Evolutionary conservation across 2,329 filamentous ascomycete species (phyloP).

Genomic region (Botrytis porri): DNA sequence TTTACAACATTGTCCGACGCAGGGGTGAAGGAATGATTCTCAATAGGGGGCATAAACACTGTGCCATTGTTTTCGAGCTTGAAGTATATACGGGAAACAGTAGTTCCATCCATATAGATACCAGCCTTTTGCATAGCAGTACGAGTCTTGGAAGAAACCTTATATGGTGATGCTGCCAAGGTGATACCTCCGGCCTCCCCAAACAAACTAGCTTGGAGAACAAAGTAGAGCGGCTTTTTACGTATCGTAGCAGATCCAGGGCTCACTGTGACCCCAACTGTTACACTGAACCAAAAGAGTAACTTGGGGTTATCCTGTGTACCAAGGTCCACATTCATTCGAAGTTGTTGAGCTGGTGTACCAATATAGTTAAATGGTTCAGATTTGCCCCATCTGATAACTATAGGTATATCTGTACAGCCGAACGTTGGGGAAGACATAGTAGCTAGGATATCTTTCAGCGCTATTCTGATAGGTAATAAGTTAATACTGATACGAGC

Average conservation of each 20-base stretch:
- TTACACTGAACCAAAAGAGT: slow-evolving; percentile 3
- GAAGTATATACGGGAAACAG: too few species aligned
- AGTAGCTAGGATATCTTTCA: background rate
- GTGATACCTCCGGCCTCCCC: background rate
- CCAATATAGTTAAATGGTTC: background rate
- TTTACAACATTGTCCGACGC: too few species aligned
- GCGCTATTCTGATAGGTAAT: background rate
- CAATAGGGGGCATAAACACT: too few species aligned
- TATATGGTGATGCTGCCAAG: too few species aligned
- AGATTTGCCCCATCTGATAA: background rate
- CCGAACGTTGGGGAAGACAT: background rate
- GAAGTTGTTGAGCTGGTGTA: background rate
- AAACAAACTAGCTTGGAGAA: slow-evolving; percentile 6
- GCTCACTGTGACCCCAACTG: background rate
- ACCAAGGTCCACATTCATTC: slow-evolving; percentile 4
- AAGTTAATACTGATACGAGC: background rate
- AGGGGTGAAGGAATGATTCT: too few species aligned
- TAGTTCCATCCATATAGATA: too few species aligned
- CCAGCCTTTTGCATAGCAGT: background rate
- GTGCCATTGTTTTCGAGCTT: too few species aligned
- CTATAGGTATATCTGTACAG: background rate
- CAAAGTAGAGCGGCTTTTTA: slow-evolving; percentile 2
- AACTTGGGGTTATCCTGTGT: background rate
- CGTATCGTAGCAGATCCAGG: background rate
- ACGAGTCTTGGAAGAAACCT: background rate